A percentile compares a stretch with the other conserved stretches of the same genome.
Conservation (phyloP, 768 basidiomycete genomes). For the Myochromella boudieri region DNA sequence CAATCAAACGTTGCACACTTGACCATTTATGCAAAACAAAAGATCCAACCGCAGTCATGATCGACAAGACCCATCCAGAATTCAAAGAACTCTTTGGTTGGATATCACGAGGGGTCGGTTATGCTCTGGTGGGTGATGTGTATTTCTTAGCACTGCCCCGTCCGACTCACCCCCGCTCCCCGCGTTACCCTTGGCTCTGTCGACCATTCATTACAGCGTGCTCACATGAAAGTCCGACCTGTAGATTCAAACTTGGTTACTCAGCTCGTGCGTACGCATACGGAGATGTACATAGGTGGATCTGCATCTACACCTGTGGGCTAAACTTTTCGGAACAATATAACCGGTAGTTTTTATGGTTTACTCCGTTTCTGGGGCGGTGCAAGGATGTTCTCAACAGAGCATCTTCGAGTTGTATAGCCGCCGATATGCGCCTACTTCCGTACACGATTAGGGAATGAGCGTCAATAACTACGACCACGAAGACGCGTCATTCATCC, state of each 20-base stretch:
- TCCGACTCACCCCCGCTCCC: background rate
- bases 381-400: too few relatives aligned
- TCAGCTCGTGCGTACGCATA: constrained; percentile 40
- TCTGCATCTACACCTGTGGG: too few relatives aligned
- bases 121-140: constrained; percentile 45
- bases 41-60: constrained; percentile 31
- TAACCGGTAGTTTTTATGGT: too few relatives aligned
- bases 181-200: background rate
- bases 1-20: constrained; percentile 43
- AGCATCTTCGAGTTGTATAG: too few relatives aligned
- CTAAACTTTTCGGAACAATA: too few relatives aligned
- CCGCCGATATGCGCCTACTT: too few relatives aligned
- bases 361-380: too few relatives aligned
- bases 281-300: constrained; percentile 45
- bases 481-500: too few relatives aligned
- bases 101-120: constrained; percentile 48
- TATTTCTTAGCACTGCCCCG: background rate
- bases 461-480: too few relatives aligned
- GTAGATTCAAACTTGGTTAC: constrained; percentile 36
- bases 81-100: constrained; percentile 49
- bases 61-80: constrained; percentile 48
- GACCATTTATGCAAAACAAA: constrained; percentile 39
- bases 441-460: too few relatives aligned
- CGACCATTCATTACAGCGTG: constrained; percentile 33
- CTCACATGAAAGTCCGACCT: constrained; percentile 35